These are phyloP conservation scores for Cladosporium sp. DNA, from an alignment of 2,329 filamentous ascomycete species.

Conservation along the genomic window DNA sequence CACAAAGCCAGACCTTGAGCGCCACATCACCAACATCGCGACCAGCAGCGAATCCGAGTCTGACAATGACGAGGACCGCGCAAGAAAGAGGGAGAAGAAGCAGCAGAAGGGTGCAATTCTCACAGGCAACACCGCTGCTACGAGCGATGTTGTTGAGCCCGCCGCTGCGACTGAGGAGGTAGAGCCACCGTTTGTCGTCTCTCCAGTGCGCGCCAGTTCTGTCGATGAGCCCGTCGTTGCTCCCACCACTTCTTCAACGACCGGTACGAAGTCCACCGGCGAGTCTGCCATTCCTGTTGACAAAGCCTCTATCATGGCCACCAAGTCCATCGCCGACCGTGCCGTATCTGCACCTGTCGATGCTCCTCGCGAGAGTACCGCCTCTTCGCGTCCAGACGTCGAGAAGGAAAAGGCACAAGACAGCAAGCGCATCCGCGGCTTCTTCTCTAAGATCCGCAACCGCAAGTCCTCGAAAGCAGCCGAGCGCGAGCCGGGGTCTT, in stretches of 20 bases:
- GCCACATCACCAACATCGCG: constrained; percentile 29
- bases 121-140: neutral
- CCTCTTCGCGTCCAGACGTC: constrained; percentile 4
- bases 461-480: constrained; percentile 15
- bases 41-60: constrained; percentile 18
- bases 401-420: constrained; percentile 10
- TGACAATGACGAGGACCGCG: constrained; percentile 16
- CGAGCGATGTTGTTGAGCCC: neutral
- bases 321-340: neutral
- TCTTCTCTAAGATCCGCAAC: constrained; percentile 26
- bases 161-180: neutral
- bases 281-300: neutral
- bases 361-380: constrained; percentile 8
- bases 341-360: neutral
- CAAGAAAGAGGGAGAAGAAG: constrained; percentile 18
- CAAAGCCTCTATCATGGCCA: neutral
- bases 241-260: neutral
- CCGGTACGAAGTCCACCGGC: neutral
- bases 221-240: neutral
- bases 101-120: neutral
- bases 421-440: constrained; percentile 25
- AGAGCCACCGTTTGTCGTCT: neutral
- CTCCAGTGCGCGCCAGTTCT: neutral
- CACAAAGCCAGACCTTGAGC: constrained; percentile 25
- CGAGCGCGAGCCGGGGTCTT: constrained; percentile 15